Evolutionary conservation across 768 basidiomycete genomes (phyloP).

Genomic region (Termitomyces sp.): DNA sequence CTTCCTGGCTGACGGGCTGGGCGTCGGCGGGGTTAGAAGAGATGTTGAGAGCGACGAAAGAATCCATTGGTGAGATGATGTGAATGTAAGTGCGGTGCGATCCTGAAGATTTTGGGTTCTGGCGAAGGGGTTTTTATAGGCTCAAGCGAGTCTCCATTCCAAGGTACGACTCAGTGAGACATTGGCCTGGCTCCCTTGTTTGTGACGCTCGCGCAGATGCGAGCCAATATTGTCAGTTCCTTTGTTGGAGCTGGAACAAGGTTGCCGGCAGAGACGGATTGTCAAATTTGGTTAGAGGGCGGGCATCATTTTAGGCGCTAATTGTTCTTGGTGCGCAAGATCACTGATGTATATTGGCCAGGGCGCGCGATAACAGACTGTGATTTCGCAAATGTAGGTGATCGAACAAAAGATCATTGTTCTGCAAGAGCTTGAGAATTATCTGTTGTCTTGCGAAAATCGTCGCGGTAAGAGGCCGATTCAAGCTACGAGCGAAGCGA

Average conservation of each 20-base stretch:
- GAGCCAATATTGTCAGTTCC: background rate
- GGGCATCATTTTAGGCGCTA: background rate
- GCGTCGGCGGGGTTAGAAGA: background rate
- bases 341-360: background rate
- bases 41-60: background rate
- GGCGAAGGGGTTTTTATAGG: background rate
- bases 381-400: too few relatives aligned
- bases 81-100: background rate
- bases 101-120: background rate
- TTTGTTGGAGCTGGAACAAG: background rate
- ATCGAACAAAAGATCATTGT: background rate
- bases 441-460: background rate
- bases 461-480: too few relatives aligned
- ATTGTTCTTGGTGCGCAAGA: background rate
- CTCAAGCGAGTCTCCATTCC: background rate
- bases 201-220: background rate
- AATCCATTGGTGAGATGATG: background rate
- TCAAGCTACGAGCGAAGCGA: background rate
- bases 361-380: background rate
- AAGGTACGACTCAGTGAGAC: background rate
- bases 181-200: background rate
- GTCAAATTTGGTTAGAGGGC: too few relatives aligned
- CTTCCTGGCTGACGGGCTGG: background rate
- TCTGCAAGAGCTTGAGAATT: background rate
- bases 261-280: too few relatives aligned